Base-by-base conservation (phyloP, 1,284 basidiomycete genomes). In the Puccinia polysora region DNA sequence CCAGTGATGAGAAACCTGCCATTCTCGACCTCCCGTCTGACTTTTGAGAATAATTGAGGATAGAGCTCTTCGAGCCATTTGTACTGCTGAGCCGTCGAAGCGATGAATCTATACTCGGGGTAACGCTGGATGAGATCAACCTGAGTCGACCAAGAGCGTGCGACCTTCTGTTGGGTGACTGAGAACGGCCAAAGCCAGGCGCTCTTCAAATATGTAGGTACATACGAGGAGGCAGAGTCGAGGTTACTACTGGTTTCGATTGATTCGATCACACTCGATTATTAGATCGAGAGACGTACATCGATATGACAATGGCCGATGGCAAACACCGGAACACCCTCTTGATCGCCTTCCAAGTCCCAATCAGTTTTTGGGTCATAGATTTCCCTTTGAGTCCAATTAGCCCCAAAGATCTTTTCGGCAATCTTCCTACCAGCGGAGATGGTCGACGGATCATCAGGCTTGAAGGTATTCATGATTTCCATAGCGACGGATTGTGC, bases 121-220 rank as follows among this genome's bases (percentile, higher is more conserved):
- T 94, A 98, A 28, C 94, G 86, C 28, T 94, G 88, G 88, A 97
- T 97, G 63, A 97, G 85, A 79, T 97, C 91, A 25, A 94, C 83
- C 80, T 95, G 90, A 1, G 79, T 79, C 7, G 91, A 88, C 93
- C 93, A 97, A 0, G 89, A 94, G 47, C 95, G 85, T 1, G 95
- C 95, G 10, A 91, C 88, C 81, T 97, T 97, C 81, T 98, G 95
- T 80, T 96, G 92, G 0, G 94, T 97, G 20, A 90, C 91, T 10
- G 86, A 85, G 82, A 93, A 96, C 0, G 93, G 92, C 94, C 94
- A 97, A 50, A 91, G 81, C 89, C 87, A 84, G 58, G 78, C 76
- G 55, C 76, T 68, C 38, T 77, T 38, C 38, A 36, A 59, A 32
- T 52, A 69, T 50, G 63, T 52, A 15, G 25, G 40, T 10, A 60